Base-by-base conservation (phyloP, 1,284 basidiomycete species). In the Taiwanofungus camphoratus region DNA sequence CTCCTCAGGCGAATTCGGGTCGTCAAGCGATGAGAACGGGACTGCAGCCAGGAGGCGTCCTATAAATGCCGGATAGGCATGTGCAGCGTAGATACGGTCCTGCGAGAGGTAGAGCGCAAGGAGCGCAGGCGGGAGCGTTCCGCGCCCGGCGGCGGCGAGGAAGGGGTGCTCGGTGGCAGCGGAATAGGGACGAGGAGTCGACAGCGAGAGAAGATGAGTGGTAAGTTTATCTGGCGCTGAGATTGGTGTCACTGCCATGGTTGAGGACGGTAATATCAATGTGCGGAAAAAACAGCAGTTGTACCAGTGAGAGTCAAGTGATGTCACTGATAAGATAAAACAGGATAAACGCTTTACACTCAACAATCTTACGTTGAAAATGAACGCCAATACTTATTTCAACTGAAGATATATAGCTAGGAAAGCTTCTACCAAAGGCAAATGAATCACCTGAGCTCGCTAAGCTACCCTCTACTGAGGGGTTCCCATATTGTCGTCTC, bases 1-100 rank as follows among this genome's bases (percentile, higher is more conserved):
- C 51, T 74, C 70, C 29, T 55, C 51, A 16, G 53, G 46, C 11
- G 71, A 64, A 8, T 58, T 56, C 31, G 65, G 47, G 12, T 49
- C 35, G 46, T 71, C 55, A 0, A 59, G 44, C 23, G 61, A 55
- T 16, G 66, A 62, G 57, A 74, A 75, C 0, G 77, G 75, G 43
- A 81, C 73, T 41, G 69, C 65, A 9, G 74, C 53, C 51, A 81
- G 74, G 35, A 80, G 66, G 4, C 70, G 62, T 12, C 76, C 74
- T 51, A 82, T 73, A 61, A 82, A 81, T 30, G 69, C 71, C 11
- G 80, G 76, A 56, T 82, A 82, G 11, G 73, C 79, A 49, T 80
- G 76, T 2, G 73, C 73, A n/a, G 81, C 82, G 54, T 84, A 86
- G 36, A 83, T 74, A 38, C 78, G 70, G 59, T 86, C 81, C 54